Percentiles rank a stretch among this genome's conserved stretches.
phyloP scores from a whole-genome alignment of 306 rosid species.

The Quercus berberidifolia region DNA sequence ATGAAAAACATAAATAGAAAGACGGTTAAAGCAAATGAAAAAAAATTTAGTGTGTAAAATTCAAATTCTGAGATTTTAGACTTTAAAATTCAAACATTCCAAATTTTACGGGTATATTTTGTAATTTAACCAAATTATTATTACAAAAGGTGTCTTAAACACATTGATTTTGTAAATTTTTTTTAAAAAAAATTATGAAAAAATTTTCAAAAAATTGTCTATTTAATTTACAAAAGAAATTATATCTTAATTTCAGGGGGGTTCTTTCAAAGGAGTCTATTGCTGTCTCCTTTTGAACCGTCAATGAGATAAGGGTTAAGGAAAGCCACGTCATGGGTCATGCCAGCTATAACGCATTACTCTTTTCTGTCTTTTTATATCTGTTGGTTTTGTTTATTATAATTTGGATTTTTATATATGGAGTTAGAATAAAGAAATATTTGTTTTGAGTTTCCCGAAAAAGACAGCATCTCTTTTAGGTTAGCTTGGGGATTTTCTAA shows the following conservation, averaged over 20 bases:
- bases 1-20: no score
- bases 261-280: conserved; percentile 19
- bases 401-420: background rate
- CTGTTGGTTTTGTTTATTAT: background rate
- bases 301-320: conserved; percentile 38
- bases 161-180: no score
- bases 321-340: conserved; percentile 38
- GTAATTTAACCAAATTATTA: no score
- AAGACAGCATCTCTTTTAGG: conserved; percentile 25
- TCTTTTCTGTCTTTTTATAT: background rate
- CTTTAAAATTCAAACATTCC: no score
- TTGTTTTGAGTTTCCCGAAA: conserved; percentile 9
- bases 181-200: no score
- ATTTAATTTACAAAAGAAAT: no score
- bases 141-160: no score
- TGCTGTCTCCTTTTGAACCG: conserved; percentile 33
- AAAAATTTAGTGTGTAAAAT: no score
- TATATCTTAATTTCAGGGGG: background rate
- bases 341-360: conserved; percentile 71
- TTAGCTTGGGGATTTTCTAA: conserved; percentile 24
- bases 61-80: fast-evolving
- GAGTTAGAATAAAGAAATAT: no score
- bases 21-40: fast-evolving
- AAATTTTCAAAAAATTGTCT: no score
- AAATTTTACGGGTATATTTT: no score